Evolutionary conservation across 2,329 filamentous ascomycete species (phyloP).

Genomic region (Hypoxylon rubiginosum): DNA sequence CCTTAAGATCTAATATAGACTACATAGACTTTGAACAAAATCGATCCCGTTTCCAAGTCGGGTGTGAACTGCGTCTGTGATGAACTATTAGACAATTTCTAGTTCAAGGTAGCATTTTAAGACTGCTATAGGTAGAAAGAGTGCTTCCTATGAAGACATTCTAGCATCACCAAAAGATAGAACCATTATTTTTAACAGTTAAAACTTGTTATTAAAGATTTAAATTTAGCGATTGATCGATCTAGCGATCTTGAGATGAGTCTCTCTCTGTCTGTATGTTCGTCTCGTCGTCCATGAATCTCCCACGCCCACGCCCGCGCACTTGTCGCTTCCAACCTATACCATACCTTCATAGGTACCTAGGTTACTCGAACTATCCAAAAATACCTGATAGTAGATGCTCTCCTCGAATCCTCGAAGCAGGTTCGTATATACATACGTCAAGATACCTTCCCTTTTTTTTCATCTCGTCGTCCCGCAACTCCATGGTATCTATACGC

Average conservation of each 20-base stretch:
- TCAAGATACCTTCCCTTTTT: not conserved
- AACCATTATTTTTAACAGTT: not conserved
- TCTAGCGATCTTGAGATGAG: constrained; percentile 24
- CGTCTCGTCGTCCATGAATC: constrained; percentile 22
- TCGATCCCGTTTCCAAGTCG: not conserved
- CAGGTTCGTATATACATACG: constrained; percentile 3
- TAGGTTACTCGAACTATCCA: not conserved
- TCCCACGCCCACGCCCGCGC: not conserved
- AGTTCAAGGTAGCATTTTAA: not conserved
- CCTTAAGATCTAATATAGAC: not conserved
- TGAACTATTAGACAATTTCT: not conserved
- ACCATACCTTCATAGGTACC: not conserved
- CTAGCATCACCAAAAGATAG: not conserved
- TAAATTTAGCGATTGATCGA: constrained; percentile 31
- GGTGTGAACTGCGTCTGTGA: no score
- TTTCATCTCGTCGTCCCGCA: not conserved
- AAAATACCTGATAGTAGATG: not conserved
- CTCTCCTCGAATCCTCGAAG: not conserved
- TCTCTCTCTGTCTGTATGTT: constrained; percentile 8
- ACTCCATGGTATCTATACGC: constrained; percentile 3
- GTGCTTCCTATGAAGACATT: not conserved
- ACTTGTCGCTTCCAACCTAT: not conserved
- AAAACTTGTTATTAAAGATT: constrained; percentile 26
- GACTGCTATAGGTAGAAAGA: no score
- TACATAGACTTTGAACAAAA: not conserved